Base-by-base conservation (phyloP, 2,329 filamentous ascomycete species). In the Taxawa tesnikishii region DNA sequence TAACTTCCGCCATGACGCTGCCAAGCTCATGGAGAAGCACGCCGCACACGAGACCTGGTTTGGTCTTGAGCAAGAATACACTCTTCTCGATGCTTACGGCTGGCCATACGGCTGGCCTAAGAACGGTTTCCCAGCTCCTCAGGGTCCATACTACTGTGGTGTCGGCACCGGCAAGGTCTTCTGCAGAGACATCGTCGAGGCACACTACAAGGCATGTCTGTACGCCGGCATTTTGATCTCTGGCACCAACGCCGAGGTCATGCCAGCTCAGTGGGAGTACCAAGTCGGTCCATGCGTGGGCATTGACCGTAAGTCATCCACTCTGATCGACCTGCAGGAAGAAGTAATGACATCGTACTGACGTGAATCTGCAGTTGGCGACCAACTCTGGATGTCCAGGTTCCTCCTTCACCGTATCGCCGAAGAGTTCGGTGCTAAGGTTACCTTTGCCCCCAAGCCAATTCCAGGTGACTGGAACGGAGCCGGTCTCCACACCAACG, bases 201-300 rank as follows among this genome's bases (percentile, higher is more conserved):
- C 83, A 43, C 83, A 93, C 68, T 87, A 84, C 78, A 83, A 83
- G 65, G 79, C 79, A 45, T 94, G 75, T 70, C 58, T 96, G 61
- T 94, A 84, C 59, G 75, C 88, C 39, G 79, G 81, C 38, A 72
- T 98, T 63, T 78, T 87, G 60, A 96, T 98, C 62, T 94, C 87
- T 15, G 90, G 90, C 54, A 96, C 90, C 67, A 98, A 98, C 63
- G 90, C 90, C 45, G 90, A 98, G 73, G 90, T 98, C 54, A 93
- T 94, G 83, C 82, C 85, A 43, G 85, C 82, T 39, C 88, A 94
- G 64, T 96, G 88, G 88, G 88, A 96, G 62, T 94, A 83, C 76
- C 88, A 94, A 59, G 83, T 94, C 50, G 88, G 88, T 36, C 88
- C 88, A 43, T 93, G 83, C 63, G 61, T 67, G 33, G 88, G 85